A percentile compares a stretch with the other conserved stretches of the same genome.
These are phyloP conservation scores for Haplosporangium sp. DNA, from an alignment of 371 early-diverging fungal genomes.

Conservation along the genomic window DNA sequence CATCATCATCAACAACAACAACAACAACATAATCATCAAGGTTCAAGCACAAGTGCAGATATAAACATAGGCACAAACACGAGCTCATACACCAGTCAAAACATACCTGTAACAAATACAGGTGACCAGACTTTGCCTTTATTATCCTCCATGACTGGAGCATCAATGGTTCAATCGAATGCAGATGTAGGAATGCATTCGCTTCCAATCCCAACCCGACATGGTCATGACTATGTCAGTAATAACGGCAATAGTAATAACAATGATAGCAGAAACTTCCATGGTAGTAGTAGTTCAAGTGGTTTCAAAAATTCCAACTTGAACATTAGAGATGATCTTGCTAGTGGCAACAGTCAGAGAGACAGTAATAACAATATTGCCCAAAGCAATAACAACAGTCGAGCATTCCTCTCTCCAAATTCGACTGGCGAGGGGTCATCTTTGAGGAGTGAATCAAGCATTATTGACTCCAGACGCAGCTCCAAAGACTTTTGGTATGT, in stretches of 20 bases:
- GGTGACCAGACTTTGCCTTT: neutral
- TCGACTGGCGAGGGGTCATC: slow-evolving; percentile 22
- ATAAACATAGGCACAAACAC: slow-evolving; percentile 8
- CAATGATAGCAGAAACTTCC: neutral
- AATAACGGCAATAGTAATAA: slow-evolving; percentile 10
- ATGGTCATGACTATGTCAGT: neutral
- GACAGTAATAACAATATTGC: slow-evolving; percentile 1
- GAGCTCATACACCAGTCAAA: neutral
- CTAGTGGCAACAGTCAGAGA: neutral
- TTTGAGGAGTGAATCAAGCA: slow-evolving; percentile 25
- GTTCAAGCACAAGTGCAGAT: neutral
- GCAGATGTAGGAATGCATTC: slow-evolving; percentile 4
- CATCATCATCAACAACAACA: neutral
- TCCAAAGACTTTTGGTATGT: slow-evolving; percentile 49
- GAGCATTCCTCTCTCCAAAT: slow-evolving; percentile 2
- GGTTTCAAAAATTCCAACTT: neutral
- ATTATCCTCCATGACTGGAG: neutral
- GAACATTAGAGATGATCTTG: neutral
- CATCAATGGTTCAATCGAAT: slow-evolving; percentile 7
- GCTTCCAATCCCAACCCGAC: slow-evolving; percentile 3
- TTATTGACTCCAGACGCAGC: slow-evolving; percentile 37
- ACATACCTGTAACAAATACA: neutral
- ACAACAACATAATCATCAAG: slow-evolving; percentile 5
- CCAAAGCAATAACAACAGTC: neutral
- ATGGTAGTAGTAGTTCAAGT: slow-evolving; percentile 3